These are phyloP conservation scores for Corylus avellana DNA, from an alignment of 306 rosid species.

Conservation along the genomic window DNA sequence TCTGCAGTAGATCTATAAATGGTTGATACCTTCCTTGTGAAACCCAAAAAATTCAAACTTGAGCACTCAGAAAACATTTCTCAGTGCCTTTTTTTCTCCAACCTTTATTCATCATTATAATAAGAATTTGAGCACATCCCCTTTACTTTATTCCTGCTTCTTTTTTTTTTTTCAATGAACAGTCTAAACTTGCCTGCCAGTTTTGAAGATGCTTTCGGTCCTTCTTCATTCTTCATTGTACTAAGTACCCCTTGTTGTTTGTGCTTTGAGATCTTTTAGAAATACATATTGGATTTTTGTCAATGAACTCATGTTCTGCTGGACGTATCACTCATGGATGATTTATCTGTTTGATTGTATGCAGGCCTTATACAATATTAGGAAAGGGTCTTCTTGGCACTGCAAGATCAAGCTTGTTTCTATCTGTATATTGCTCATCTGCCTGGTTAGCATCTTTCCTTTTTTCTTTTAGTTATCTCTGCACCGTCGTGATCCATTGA, in stretches of 20 bases:
- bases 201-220: background rate
- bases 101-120: too few species aligned
- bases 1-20: background rate
- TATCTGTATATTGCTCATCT: slow-evolving; percentile 81
- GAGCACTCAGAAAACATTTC: background rate
- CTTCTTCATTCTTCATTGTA: background rate
- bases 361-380: slow-evolving; percentile 73
- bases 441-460: slow-evolving; percentile 68
- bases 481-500: slow-evolving; percentile 8
- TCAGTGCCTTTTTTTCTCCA: background rate
- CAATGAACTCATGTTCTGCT: slow-evolving; percentile 12
- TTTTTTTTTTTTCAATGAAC: background rate
- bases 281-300: background rate
- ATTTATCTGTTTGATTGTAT: slow-evolving; percentile 28
- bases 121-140: background rate
- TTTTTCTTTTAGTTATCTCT: background rate
- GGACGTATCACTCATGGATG: slow-evolving; percentile 7
- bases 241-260: background rate
- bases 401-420: slow-evolving; percentile 94
- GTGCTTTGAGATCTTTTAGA: slow-evolving; percentile 8
- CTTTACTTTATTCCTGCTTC: background rate
- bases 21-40: background rate
- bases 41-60: background rate
- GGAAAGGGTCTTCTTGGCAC: slow-evolving; percentile 86
- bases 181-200: background rate